A percentile compares a stretch with the other conserved stretches of the same genome.
phyloP scores from a whole-genome alignment of 2,329 filamentous ascomycete genomes.

The Pyrenochaeta sp. region DNA sequence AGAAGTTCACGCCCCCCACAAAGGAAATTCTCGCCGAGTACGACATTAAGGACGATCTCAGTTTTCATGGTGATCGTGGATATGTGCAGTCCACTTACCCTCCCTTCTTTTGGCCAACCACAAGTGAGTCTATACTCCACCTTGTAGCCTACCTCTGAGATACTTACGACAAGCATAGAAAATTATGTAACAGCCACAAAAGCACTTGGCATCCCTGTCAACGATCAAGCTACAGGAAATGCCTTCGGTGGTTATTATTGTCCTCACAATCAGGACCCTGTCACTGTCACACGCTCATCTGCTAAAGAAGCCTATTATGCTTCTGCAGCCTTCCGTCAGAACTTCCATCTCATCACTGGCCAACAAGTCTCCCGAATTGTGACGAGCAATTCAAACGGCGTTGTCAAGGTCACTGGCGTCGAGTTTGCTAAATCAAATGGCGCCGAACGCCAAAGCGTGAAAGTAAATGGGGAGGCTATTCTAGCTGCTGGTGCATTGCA shows the following conservation, averaged over 20 bases:
- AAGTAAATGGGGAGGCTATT: constrained; percentile 33
- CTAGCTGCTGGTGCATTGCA: constrained; percentile 36
- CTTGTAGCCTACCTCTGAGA: no score
- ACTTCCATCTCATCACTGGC: constrained; percentile 29
- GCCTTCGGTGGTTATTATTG: constrained; percentile 31
- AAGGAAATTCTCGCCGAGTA: constrained; percentile 27
- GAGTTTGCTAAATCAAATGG: constrained; percentile 27
- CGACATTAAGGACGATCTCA: constrained; percentile 22
- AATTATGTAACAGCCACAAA: constrained; percentile 27
- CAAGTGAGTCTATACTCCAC: constrained; percentile 16
- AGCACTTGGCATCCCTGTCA: constrained; percentile 22
- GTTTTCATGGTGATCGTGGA: constrained; percentile 23
- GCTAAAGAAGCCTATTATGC: constrained; percentile 31
- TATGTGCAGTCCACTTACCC: constrained; percentile 29
- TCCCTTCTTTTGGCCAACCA: constrained; percentile 30
- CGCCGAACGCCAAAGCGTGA: constrained; percentile 16
- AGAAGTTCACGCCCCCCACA: constrained; percentile 28
- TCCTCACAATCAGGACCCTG: constrained; percentile 27
- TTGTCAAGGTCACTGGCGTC: constrained; percentile 25
- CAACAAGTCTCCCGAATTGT: constrained; percentile 24
- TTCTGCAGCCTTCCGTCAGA: constrained; percentile 20
- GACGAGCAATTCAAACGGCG: constrained; percentile 11
- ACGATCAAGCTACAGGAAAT: constrained; percentile 30
- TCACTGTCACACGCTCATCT: constrained; percentile 23
- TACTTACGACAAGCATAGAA: constrained; percentile 12